Evolutionary conservation across 495 filamentous ascomycete genomes (phyloP).

Genomic region (Penicillium dipodomyicola): DNA sequence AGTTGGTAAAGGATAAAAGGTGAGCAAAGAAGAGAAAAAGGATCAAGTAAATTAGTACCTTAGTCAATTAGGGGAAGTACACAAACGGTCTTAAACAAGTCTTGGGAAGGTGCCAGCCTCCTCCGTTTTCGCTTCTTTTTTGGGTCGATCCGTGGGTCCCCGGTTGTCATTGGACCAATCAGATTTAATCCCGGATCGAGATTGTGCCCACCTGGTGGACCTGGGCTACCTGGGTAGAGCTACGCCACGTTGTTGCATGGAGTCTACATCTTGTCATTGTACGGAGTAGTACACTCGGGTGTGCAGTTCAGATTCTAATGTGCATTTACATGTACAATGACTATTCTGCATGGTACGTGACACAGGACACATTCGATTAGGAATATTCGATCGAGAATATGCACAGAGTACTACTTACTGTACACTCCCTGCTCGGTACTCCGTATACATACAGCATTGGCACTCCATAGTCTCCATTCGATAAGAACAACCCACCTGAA

Average conservation of each 20-base stretch:
- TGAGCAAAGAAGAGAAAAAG: slow-evolving; percentile 12
- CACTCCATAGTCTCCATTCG: not conserved
- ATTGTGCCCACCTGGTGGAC: not conserved
- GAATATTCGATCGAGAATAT: not conserved
- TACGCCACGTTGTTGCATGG: slow-evolving; percentile 17
- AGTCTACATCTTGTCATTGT: not conserved
- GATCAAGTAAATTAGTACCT: not conserved
- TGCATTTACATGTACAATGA: not conserved
- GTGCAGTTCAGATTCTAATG: not conserved
- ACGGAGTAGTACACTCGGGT: not conserved
- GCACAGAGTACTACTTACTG: no score
- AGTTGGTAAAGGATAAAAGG: slow-evolving; percentile 5
- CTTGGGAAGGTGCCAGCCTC: slow-evolving; percentile 20
- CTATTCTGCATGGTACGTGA: not conserved
- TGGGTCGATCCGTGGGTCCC: slow-evolving; percentile 23
- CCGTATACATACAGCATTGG: no score
- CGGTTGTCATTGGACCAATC: slow-evolving; percentile 18
- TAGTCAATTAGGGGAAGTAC: not conserved
- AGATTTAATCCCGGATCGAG: not conserved
- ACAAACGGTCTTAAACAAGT: not conserved
- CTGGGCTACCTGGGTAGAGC: not conserved
- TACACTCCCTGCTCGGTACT: no score
- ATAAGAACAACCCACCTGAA: not conserved
- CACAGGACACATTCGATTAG: not conserved
- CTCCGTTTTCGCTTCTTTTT: slow-evolving; percentile 12